Percentiles rank a stretch among this genome's conserved stretches.
These are phyloP conservation scores for Pythium aphanidermatum DNA, from an alignment of 352 stramenopile genomes.

Conservation along the genomic window DNA sequence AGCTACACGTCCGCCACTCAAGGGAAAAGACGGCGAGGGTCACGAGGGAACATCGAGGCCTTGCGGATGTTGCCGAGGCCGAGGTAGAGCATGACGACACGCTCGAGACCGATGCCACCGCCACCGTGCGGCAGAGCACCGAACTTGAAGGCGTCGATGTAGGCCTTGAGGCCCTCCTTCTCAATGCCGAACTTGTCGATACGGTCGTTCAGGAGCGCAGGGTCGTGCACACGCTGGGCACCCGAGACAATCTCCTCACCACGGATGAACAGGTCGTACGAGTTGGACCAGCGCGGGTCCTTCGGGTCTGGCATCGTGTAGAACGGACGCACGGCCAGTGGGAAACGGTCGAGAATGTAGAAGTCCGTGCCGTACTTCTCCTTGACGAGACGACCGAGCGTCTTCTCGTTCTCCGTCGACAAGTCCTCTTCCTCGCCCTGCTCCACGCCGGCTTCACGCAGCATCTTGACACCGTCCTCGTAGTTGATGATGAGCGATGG, in stretches of 20 bases:
- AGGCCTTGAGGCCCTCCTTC: slow-evolving; percentile 90
- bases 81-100: slow-evolving; percentile 99
- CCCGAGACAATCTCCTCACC: slow-evolving; percentile 99
- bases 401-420: slow-evolving; percentile 97
- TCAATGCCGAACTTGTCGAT: slow-evolving; percentile 83
- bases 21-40: slow-evolving; percentile 67
- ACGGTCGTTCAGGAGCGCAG: slow-evolving; percentile 90
- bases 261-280: slow-evolving; percentile 99
- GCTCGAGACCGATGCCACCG: slow-evolving; percentile 97
- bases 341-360: slow-evolving; percentile 99
- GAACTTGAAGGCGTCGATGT: slow-evolving; percentile 98
- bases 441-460: slow-evolving; percentile 73
- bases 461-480: slow-evolving; percentile 91
- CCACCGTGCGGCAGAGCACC: slow-evolving; percentile 97
- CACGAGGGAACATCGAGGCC: slow-evolving; percentile 98
- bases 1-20: no score
- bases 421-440: slow-evolving; percentile 77
- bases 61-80: slow-evolving; percentile 99
- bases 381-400: slow-evolving; percentile 92
- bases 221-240: slow-evolving; percentile 98
- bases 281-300: slow-evolving; percentile 94
- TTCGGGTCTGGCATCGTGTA: slow-evolving; percentile 99
- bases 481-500: slow-evolving; percentile 93
- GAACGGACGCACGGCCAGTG: slow-evolving; percentile 97
- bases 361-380: slow-evolving; percentile 99